Base-by-base conservation (phyloP, 805 yeast genomes). In the Komagataella pastoris region DNA sequence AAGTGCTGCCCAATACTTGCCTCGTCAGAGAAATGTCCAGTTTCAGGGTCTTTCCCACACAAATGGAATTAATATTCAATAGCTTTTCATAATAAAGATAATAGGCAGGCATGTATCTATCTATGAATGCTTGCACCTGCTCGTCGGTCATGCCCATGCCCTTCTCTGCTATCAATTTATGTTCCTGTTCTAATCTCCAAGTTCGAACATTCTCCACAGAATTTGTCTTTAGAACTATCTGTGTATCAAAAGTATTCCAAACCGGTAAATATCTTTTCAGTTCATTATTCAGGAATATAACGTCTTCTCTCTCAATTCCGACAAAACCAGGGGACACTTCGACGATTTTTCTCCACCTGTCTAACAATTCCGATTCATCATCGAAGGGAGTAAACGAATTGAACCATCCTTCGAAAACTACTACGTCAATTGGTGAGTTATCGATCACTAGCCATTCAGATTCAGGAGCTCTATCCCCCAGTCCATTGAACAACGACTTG, bases 361-460 rank as follows among this genome's bases (percentile, higher is more conserved):
- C 23, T 14, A 59, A 50, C 50, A 74, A 53, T 6, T 62, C 64
- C 1, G 55, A 55, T 3, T 62, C 62, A 24, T 64, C 57, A 1
- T 65, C 56, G 17, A 76, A 56, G 1, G 84, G 72, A 3, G 61
- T 55, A 61, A 80, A 91, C 1, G 98, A 98, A 21, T 80, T 75
- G 68, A 90, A 88, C 99, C 99, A 91, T 3, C 98, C 99, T 66
- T 91, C 99, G 46, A 93, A 72, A 1, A 91, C 64, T 2, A 91
- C 74, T 3, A 89, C 75, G 58, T 85, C 88, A 3, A 79, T 70
- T 2, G 76, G 75, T 1, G 54, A 53, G 0, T 59, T 58, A 1
- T 45, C 50, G 17, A 48, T 52, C 3, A 49, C 45, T 14, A 58
- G 21, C 83, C 83, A 79, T 10, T 68, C 55, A 0, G 57, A 54